A percentile compares a stretch with the other conserved stretches of the same genome.
phyloP scores from a whole-genome alignment of 306 rosid genomes.

The Cucurbita argyrosperma region DNA sequence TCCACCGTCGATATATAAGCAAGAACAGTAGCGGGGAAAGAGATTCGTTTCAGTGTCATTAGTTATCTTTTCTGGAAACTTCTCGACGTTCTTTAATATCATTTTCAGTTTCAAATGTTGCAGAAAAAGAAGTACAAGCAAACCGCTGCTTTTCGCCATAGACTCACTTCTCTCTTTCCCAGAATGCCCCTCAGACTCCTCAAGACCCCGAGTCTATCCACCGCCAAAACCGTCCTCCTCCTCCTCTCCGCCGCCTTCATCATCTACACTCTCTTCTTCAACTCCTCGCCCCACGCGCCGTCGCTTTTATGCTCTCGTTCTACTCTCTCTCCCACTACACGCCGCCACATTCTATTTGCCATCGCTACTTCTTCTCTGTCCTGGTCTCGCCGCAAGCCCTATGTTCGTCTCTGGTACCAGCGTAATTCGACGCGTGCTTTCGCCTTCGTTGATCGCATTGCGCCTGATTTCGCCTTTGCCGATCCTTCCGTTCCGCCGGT shows the following conservation, averaged over 20 bases:
- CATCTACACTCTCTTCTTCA: conserved; percentile 21
- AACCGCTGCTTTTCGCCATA: background rate
- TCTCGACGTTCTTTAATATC: background rate
- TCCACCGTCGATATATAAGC: too few species aligned
- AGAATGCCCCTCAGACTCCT: background rate
- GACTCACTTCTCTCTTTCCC: background rate
- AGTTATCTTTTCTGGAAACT: background rate
- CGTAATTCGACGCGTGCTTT: conserved; percentile 44
- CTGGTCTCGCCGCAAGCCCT: conserved; percentile 49
- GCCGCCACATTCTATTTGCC: conserved; percentile 58
- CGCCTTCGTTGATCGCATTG: conserved; percentile 45
- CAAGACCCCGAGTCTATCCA: background rate
- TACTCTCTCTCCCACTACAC: conserved; percentile 24
- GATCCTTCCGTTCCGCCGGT: conserved; percentile 21
- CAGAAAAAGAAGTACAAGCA: conserved; percentile 19
- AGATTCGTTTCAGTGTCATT: background rate
- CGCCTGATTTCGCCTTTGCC: background rate
- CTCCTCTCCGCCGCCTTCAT: conserved; percentile 30
- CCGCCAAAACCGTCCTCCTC: conserved; percentile 30
- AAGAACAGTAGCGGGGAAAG: too few species aligned
- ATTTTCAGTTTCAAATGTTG: conserved; percentile 4
- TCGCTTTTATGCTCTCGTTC: background rate
- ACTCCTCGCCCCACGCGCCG: conserved; percentile 1
- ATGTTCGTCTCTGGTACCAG: conserved; percentile 45
- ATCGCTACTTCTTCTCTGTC: conserved; percentile 57